Evolutionary conservation across 768 basidiomycete genomes (phyloP), one percentile per base, ranked within the genome.

Genomic region (Kwoniella sp.): DNA sequence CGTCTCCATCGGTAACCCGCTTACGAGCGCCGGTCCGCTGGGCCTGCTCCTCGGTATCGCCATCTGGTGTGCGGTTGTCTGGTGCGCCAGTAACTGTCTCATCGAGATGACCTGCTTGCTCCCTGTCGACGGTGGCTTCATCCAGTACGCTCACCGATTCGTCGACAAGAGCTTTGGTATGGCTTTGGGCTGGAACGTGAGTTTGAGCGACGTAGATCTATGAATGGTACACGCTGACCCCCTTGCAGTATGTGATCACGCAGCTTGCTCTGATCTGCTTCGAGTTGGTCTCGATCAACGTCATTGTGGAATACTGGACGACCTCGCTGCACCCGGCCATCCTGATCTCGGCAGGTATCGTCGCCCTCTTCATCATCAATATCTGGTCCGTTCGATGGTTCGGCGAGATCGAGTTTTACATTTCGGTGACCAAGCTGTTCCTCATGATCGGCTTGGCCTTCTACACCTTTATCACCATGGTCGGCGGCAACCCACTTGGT

Each of bases 381-480:
- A 37, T 53, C 20, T 57, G 44, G 42, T 39, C 22, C 20, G 56
- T 60, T 17, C n/a, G 55, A 38, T 50, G 46, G 39, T 53, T 48
- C 45, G 54, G 61, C 15, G 59, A 60, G 42, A 45, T 48, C 31
- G 59, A 60, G 42, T 60, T 60, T 46, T 60, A 37, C 39, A 51
- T 60, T 50, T 47, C 43, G 11, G 27, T 56, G 38, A 46, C 48
- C 59, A 60, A 83, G 60, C 77, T 79, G 8, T 64, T 79, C 39
- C 72, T 83, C 3, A 78, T 79, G 17, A 57, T 78, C 40, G 78
- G 79, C 22, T 61, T 83, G 14, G 79, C 81, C 50, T 52, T 69
- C n/a, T 83, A 82, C 64, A 83, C 82, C 2, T 81, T 83, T 51
- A 67, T 82, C 34, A 81, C 80, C 14, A 82, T 83, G 82, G 78